Evolutionary conservation across 2,329 filamentous ascomycete species (phyloP), one percentile per base, ranked within the genome.

Genomic region (Paracorniculantispora psalliotae): DNA sequence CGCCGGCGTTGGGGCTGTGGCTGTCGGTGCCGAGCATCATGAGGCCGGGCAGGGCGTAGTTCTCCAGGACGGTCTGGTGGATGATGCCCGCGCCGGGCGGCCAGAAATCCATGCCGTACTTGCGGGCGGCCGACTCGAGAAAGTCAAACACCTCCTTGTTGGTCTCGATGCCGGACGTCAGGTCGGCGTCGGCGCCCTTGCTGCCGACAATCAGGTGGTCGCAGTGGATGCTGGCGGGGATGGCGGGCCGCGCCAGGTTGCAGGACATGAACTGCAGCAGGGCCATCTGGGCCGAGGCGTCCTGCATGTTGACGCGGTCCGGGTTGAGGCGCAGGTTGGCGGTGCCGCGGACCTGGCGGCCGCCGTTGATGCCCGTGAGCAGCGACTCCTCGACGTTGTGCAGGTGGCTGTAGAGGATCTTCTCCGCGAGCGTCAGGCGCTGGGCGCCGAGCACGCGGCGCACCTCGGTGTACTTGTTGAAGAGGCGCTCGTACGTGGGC

Each of bases 11-110:
- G 46, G 94, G 94, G 48, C 92, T 97, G 75, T 99, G 94, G 69
- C 91, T 96, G 75, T 99, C 94, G 30, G 94, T 99, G 59, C 94
- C 94, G 43, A 99, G 83, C 92, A 99, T 97, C 92, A 99, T 97
- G 67, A 97, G 77, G 52, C 94, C 94, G 21, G 94, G 94, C n/a
- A 93, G 86, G 35, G 92, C 90, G 72, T 99, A 99, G 77, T 99
- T 97, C 79, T 99, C 94, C 67, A 99, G 77, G 23, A 99, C 94
- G 55, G 91, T 96, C 82, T 99, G 94, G 77, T 99, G 94, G 65
- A 99, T 96, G 65, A 96, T 96, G 63, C 92, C 92, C 8, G 92
- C 92, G 61, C 92, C 92, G 0, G 92, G 92, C 2, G 91, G 91
- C 92, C 92, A 96, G 71, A 96, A 96, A 73, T 96, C 92, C 72